Evolutionary conservation across 192 early-diverging fungal species (phyloP), one percentile per base, ranked within the genome.

Genomic region (Coemansia interrupta): DNA sequence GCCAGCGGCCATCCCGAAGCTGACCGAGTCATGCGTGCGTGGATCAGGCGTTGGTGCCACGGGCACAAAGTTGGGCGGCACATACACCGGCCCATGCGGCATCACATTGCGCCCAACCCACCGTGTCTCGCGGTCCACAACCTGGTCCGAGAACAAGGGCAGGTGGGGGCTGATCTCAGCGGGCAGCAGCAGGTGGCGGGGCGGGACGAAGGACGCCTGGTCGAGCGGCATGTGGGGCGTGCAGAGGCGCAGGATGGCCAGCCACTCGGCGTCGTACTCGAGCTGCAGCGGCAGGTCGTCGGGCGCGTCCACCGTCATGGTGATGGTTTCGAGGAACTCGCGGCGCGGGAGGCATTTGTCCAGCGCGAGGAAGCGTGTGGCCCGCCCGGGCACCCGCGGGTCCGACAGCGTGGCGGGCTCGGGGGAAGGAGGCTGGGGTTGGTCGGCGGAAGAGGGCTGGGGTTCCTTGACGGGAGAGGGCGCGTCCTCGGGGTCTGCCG

Each of bases 341-440:
- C 90, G 80, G 5, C 77, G 52, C 2, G 86, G 88, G 19, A 91
- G 46, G 54, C 97, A 99, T 54, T 98, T 98, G 76, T 99, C 97
- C n/a, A 99, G 73, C 3, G 93, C 85, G 40, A 98, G 60, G 70
- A 99, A 99, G 29, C 81, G 68, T 2, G 97, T 99, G 8, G 73
- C 46, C 0, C 72, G 64, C 2, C 66, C 63, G 22, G 68, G 54
- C 10, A 68, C 63, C 17, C 57, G 61, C 10, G 61, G 70, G 24
- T 60, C 44, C 2, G 51, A 28, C 8, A 66, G 24, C 9, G 44
- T 53, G 10, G 45, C 30, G 26, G 53, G 28, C 9, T 40, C 24
- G 1, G 41, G 12, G 22, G 29, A n/a, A 11, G 14, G 44, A 14
- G 26, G 18, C 7, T 29, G 45, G 32, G 32, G 29, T 19, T 52